Conservation (phyloP, 1,284 basidiomycete genomes). For the Heliocybe sulcata region DNA sequence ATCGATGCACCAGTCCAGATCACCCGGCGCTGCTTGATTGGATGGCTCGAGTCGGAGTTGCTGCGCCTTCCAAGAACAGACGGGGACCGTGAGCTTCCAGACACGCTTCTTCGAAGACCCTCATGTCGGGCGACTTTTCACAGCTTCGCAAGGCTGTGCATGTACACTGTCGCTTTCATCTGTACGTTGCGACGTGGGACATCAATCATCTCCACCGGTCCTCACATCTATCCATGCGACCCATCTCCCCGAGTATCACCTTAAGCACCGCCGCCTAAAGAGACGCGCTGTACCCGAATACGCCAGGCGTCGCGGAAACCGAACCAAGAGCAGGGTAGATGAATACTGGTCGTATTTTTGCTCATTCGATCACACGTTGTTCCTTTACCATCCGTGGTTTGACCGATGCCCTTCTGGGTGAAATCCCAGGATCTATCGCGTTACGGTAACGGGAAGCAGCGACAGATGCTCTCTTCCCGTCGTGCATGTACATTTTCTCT, state of each 20-base stretch:
- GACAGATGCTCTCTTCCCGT: background rate
- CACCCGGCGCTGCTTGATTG: background rate
- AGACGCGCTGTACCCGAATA: background rate
- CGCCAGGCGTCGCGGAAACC: background rate
- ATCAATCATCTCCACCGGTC: no score
- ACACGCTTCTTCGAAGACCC: no score
- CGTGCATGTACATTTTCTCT: background rate
- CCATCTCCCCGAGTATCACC: no score
- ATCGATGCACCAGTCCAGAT: background rate
- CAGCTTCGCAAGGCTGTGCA: no score
- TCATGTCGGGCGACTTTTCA: no score
- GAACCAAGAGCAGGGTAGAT: background rate
- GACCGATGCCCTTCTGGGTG: background rate
- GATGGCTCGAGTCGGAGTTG: background rate
- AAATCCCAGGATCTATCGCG: background rate
- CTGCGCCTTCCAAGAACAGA: no score
- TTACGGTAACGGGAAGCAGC: background rate
- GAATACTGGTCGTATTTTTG: background rate
- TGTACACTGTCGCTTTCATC: no score
- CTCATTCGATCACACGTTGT: background rate
- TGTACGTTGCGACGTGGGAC: no score
- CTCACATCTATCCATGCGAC: no score
- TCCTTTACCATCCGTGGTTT: background rate
- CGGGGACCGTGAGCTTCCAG: no score
- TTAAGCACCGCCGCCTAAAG: background rate